phyloP scores from a whole-genome alignment of 495 filamentous ascomycete genomes.

The Podospora appendiculata region DNA sequence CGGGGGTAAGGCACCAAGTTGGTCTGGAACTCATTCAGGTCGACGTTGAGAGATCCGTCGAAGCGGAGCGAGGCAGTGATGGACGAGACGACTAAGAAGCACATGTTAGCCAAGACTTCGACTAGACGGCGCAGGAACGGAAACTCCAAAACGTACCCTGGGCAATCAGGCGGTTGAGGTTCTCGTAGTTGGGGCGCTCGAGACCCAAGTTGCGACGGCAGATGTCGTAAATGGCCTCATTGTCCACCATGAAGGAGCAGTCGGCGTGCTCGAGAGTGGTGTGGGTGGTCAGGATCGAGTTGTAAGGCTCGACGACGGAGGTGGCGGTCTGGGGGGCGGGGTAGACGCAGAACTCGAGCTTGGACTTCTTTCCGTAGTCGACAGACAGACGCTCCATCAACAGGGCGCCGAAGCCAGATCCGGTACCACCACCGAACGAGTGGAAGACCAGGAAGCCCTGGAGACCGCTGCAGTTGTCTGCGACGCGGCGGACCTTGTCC shows the following conservation, averaged over 20 bases:
- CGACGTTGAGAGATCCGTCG: slow-evolving; percentile 97
- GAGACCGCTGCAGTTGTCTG: slow-evolving; percentile 94
- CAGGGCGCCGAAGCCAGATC: slow-evolving; percentile 95
- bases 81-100: slow-evolving; percentile 73
- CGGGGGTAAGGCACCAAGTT: slow-evolving; percentile 98
- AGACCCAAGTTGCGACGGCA: slow-evolving; percentile 96
- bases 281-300: slow-evolving; percentile 97
- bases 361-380: slow-evolving; percentile 99
- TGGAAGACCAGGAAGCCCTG: slow-evolving; percentile 99
- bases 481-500: slow-evolving; percentile 91
- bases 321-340: slow-evolving; percentile 94
- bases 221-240: slow-evolving; percentile 99
- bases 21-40: slow-evolving; percentile 99
- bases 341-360: slow-evolving; percentile 99
- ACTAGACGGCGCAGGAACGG: not conserved
- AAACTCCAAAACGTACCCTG: slow-evolving; percentile 52
- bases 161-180: slow-evolving; percentile 96
- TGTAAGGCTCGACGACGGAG: slow-evolving; percentile 98
- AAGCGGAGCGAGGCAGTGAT: slow-evolving; percentile 98
- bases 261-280: slow-evolving; percentile 98
- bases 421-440: slow-evolving; percentile 98
- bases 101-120: slow-evolving; percentile 14
- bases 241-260: slow-evolving; percentile 99
- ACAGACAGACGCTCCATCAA: slow-evolving; percentile 96
- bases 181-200: slow-evolving; percentile 93